Percentiles rank a stretch among this genome's conserved stretches.
Conservation (phyloP, 352 stramenopile genomes). For the Globisporangium heterothallicum region DNA sequence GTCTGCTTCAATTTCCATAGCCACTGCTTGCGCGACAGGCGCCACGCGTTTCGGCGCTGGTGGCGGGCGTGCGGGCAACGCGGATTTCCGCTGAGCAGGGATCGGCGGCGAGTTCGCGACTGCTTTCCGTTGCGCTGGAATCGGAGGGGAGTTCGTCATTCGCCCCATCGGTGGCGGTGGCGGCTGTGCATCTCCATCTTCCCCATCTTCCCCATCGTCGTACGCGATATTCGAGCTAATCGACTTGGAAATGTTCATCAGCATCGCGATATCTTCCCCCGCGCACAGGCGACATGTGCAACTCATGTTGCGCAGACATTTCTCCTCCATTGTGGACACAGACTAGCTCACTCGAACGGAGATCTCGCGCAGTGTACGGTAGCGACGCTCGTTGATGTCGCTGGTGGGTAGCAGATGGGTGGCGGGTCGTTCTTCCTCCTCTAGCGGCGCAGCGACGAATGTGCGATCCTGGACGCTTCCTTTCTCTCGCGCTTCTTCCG, state of each 20-base stretch:
- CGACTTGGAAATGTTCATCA: constrained; percentile 74
- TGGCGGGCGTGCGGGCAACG: constrained; percentile 5
- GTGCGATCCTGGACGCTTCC: no score
- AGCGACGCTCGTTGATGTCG: no score
- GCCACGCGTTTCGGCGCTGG: background rate
- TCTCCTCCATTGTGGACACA: constrained; percentile 65
- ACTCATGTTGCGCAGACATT: constrained; percentile 84
- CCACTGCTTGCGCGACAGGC: background rate
- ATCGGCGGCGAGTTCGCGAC: constrained; percentile 27
- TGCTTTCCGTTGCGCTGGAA: constrained; percentile 14
- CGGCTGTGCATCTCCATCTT: constrained; percentile 11
- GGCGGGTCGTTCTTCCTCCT: no score
- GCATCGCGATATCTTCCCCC: constrained; percentile 69
- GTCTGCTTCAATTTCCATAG: constrained; percentile 16
- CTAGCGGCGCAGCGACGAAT: no score
- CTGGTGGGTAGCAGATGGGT: no score
- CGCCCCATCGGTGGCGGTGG: constrained; percentile 21
- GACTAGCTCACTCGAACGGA: no score
- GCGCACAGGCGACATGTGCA: constrained; percentile 80
- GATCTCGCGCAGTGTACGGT: no score
- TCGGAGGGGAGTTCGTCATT: constrained; percentile 37
- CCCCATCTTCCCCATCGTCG: constrained; percentile 28
- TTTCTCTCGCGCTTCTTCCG: no score
- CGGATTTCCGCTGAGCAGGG: constrained; percentile 10
- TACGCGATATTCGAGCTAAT: constrained; percentile 77